Base-by-base conservation (phyloP, 441 rosid species). In the Macaranga tanarius region DNA sequence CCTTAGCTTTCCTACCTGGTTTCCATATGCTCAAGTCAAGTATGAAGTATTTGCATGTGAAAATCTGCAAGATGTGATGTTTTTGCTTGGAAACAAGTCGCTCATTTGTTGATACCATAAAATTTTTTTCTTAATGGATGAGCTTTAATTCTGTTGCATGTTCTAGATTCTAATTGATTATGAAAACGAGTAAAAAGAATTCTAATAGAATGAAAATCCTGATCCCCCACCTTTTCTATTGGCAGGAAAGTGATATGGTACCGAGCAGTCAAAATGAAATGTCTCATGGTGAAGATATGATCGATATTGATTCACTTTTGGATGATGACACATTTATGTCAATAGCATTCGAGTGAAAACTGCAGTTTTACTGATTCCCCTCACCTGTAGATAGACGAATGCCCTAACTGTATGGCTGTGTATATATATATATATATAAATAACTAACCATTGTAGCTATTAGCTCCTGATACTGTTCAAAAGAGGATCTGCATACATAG, bases 241-340 rank as follows among this genome's bases (percentile, higher is more conserved):
- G 48, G 54, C 76, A 73, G 76, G 71, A 50, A 58, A 55, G 11
- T 28, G 51, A 66, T 3, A 58, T 73, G 71, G 52, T 22, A 28
- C 15, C 15, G 48, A 58, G 71, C 60, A 48, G 40, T n/a, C 67
- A 66, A 0, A 48, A 31, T 8, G 72, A 66, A 47, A 15, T 45
- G 23, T 51, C 40, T 40, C 57, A 31, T 58, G 60, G 23, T 16
- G 51, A 56, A 0, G 67, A 66, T 0, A 51, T 66, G 22, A 19
- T 45, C 28, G 62, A 44, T 55, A 28, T 66, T 22, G 76, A 90
- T 16, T 84, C 93, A 54, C 77, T 90, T 76, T 78, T 92, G 78
- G 84, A 90, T 45, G 95, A 92, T 20, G 92, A 86, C 50, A 73
- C 85, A 22, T 80, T 86, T 77, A 88, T 92, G 93, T 81, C 95